Base-by-base conservation (phyloP, 2,329 filamentous ascomycete species). In the Pseudogymnoascus sp. region DNA sequence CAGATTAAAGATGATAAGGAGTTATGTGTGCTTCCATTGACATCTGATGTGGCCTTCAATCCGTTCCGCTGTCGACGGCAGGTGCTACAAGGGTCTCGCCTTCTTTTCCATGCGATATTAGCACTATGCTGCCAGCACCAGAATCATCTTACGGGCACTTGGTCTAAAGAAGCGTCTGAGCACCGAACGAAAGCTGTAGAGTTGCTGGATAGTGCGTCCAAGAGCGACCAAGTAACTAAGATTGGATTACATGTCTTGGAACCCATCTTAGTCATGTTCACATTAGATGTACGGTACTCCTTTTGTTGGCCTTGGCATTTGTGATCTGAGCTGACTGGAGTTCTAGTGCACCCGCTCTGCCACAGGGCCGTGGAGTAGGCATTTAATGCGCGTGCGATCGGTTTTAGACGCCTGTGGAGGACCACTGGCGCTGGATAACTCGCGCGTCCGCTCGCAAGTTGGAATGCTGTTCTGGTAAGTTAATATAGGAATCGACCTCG, bases 11-110 rank as follows among this genome's bases (percentile, higher is more conserved):
- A 75, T 63, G 72, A 76, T 61, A 66, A 71, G 38, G 74, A 75
- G 24, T 73, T 74, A 37, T 75, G 74, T 47, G 63, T 74, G 10
- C 64, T 74, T 16, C 74, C 74, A 0, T 47, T 75, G 6, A 76
- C 73, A 0, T 66, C 67, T 8, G 74, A 75, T 62, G 71, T 71
- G 31, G 62, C 67, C 11, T 65, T 68, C 19, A 75, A 75, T 59
- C 74, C 74, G 0, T 75, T 76, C 50, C 71, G 73, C 3, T 70
- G 68, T 63, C 64, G 69, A 14, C 61, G 62, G 5, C 65, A 69
- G 11, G 63, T 66, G 1, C 67, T 68, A 0, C 66, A 70, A 44
- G 68, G 68, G 8, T 74, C 70, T 1, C 65, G 67, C 2, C 68
- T 75, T 16, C 68, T 76, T 0, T 70, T 73, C 3, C 72, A 75